Evolutionary conservation across 495 filamentous ascomycete species (phyloP), one percentile per base, ranked within the genome.

Genomic region (Delitschia confertaspora): DNA sequence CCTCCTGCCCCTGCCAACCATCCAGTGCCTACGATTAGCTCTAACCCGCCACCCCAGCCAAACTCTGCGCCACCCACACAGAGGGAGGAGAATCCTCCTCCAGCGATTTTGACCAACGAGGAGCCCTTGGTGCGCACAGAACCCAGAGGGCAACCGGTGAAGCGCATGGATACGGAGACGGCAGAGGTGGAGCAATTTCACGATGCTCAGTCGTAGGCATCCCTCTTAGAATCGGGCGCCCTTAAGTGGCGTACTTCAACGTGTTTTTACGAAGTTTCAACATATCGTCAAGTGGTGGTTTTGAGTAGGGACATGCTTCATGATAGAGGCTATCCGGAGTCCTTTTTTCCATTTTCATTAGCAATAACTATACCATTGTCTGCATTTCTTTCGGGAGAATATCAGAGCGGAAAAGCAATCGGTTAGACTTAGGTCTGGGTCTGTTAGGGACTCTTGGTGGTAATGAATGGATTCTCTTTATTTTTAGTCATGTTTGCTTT

Each of bases 121-220:
- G 32, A 37, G 33, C 33, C 40, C 11, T 14, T 63, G 53, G 60
- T 61, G 41, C 59, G 48, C 45, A 32, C 50, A 52, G 17, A 56
- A 53, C 13, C 39, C 30, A 7, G 55, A 48, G 1, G 38, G 19
- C 18, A 44, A 30, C 42, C n/a, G 51, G 24, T 74, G 20, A 60
- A 63, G 44, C 64, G 72, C 21, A 62, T 59, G 32, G 73, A 78
- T 46, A 72, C 72, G 0, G 56, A 65, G 49, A 74, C 69, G 4
- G 49, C 58, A 1, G 64, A 67, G 22, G 49, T 71, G 35, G 72
- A 81, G 43, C 63, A 74, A 37, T 81, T 80, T 55, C 68, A 79
- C 25, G 77, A 80, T 59, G 78, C 76, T 1, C 61, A 73, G 50
- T 61, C 49, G 7, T 49, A 42, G 55, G 43, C 24, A 9, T 29